These are phyloP conservation scores for Blastobotrys capitulatus DNA, from an alignment of 1,139 yeast genomes.

Conservation along the genomic window DNA sequence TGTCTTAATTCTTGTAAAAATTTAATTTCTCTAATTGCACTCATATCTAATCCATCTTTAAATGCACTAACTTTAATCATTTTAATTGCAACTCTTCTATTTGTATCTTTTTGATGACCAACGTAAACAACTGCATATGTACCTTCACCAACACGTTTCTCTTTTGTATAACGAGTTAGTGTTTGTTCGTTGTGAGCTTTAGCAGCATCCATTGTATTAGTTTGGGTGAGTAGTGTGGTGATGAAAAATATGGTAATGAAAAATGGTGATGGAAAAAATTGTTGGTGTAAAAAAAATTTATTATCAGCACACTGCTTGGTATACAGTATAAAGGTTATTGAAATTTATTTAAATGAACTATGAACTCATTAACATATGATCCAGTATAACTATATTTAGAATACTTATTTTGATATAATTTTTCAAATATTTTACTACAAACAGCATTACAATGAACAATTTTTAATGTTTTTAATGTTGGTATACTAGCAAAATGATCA, in stretches of 20 bases:
- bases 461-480: background rate
- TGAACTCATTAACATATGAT: background rate
- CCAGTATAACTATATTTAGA: background rate
- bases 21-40: constrained; percentile 92
- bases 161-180: constrained; percentile 36
- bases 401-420: background rate
- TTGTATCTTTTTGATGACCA: constrained; percentile 49
- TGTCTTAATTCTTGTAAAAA: constrained; percentile 84
- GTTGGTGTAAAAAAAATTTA: background rate
- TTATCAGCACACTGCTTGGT: background rate
- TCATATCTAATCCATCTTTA: constrained; percentile 96
- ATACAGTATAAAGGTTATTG: background rate
- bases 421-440: background rate
- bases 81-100: constrained; percentile 77
- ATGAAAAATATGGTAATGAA: background rate
- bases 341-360: constrained; percentile 2
- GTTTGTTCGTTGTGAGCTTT: constrained; percentile 21
- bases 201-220: constrained; percentile 9
- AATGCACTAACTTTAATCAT: constrained; percentile 93
- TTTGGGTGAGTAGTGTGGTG: background rate
- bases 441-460: background rate
- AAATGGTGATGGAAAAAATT: background rate
- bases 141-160: constrained; percentile 95
- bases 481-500: background rate
- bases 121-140: constrained; percentile 96